phyloP scores from a whole-genome alignment of 257 asterid species.

The Solanum habrochaites region DNA sequence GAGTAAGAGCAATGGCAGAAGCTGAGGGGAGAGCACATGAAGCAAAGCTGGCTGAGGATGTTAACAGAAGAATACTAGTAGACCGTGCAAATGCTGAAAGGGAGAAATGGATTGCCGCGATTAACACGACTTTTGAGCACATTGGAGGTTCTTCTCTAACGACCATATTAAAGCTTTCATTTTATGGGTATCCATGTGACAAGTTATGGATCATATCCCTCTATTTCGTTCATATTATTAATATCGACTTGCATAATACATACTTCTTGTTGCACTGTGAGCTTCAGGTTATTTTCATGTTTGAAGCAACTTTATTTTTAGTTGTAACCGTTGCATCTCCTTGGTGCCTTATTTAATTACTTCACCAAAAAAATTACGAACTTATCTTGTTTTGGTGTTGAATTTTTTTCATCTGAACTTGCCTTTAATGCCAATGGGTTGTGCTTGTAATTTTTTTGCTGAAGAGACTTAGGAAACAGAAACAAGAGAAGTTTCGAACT shows the following conservation, averaged over 20 bases:
- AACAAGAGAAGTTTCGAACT: background rate
- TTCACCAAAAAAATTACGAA: background rate
- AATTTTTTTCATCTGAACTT: background rate
- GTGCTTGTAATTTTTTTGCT: background rate
- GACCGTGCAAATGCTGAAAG: constrained; percentile 90
- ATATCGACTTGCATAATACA: background rate
- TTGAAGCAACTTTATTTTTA: too few species aligned
- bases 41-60: constrained; percentile 88
- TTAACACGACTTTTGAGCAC: constrained; percentile 85
- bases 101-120: constrained; percentile 92
- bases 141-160: constrained; percentile 61
- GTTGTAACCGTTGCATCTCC: background rate
- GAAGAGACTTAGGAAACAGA: background rate
- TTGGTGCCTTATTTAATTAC: too few species aligned
- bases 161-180: background rate
- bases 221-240: background rate
- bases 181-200: background rate
- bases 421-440: background rate
- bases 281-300: too few species aligned
- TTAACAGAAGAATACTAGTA: constrained; percentile 61
- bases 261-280: background rate
- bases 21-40: constrained; percentile 97
- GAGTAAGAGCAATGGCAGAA: constrained; percentile 70
- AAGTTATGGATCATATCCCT: background rate
- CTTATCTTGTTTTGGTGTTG: background rate